Conservation (phyloP, 2,329 filamentous ascomycete species). For the Nigrospora osmanthi region DNA sequence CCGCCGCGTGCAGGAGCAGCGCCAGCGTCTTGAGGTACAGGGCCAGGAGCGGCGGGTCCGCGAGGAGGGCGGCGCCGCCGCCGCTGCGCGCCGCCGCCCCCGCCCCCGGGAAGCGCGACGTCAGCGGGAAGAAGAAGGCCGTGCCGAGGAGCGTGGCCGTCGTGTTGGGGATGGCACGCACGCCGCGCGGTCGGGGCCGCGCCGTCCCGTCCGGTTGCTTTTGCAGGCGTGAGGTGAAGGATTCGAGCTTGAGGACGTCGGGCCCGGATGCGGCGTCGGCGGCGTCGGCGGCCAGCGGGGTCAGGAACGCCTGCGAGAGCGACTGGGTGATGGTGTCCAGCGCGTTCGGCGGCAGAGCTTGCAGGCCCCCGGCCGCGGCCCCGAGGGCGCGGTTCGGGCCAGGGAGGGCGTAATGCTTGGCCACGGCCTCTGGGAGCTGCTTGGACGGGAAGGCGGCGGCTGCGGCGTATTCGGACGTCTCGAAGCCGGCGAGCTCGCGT, state of each 20-base stretch:
- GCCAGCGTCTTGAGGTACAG: conserved; percentile 82
- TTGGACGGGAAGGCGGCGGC: conserved; percentile 69
- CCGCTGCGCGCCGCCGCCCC: conserved; percentile 39
- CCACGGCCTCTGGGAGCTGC: conserved; percentile 63
- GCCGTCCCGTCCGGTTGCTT: conserved; percentile 33
- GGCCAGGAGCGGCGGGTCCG: conserved; percentile 67
- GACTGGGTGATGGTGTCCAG: conserved; percentile 61
- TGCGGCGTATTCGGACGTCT: conserved; percentile 43
- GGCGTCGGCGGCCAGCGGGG: conserved; percentile 72
- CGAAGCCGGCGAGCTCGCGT: conserved; percentile 76
- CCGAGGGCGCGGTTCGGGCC: background rate
- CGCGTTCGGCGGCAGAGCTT: conserved; percentile 45
- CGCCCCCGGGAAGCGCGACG: conserved; percentile 68
- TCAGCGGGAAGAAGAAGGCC: conserved; percentile 81
- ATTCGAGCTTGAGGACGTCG: conserved; percentile 78
- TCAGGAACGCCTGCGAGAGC: conserved; percentile 66
- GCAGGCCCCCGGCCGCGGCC: conserved; percentile 23
- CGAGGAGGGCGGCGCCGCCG: conserved; percentile 45
- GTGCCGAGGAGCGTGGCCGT: conserved; percentile 68
- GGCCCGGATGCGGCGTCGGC: conserved; percentile 76
- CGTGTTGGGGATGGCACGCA: conserved; percentile 62
- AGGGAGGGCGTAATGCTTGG: conserved; percentile 55
- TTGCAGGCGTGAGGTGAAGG: conserved; percentile 72
- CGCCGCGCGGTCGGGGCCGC: conserved; percentile 24
- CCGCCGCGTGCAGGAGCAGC: conserved; percentile 74